A percentile compares a stretch with the other conserved stretches of the same genome.
These are phyloP conservation scores for Tulasnella calospora DNA, from an alignment of 768 basidiomycete genomes.

Conservation along the genomic window DNA sequence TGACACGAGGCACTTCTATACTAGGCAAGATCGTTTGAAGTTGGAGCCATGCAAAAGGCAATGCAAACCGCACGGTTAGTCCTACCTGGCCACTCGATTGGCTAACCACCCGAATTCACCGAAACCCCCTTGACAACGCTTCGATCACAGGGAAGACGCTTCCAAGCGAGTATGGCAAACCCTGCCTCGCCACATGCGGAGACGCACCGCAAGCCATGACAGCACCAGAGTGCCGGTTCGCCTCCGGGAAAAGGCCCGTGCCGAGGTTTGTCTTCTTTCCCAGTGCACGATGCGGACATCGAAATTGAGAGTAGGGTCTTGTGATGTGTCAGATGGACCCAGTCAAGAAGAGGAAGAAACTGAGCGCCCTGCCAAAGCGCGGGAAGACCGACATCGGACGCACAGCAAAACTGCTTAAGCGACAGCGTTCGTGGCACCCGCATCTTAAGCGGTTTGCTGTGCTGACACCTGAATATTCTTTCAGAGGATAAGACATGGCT, in stretches of 20 bases:
- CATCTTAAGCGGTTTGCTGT: background rate
- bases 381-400: constrained; percentile 56
- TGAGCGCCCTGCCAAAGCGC: constrained; percentile 49
- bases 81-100: background rate
- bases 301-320: background rate
- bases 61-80: constrained; percentile 73
- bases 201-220: constrained; percentile 92
- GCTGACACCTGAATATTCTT: background rate
- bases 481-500: constrained; percentile 86
- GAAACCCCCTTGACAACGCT: background rate
- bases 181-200: constrained; percentile 82
- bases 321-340: constrained; percentile 48
- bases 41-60: constrained; percentile 79
- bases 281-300: background rate
- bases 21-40: constrained; percentile 83
- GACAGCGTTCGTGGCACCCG: constrained; percentile 59
- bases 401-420: constrained; percentile 57
- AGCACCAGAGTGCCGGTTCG: constrained; percentile 83
- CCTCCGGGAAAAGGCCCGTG: constrained; percentile 71
- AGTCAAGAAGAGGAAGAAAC: constrained; percentile 40
- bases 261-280: constrained; percentile 55
- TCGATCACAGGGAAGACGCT: constrained; percentile 50
- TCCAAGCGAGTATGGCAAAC: constrained; percentile 88
- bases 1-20: background rate
- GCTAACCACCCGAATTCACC: background rate